Percentiles rank a stretch among this genome's conserved stretches.
Conservation (phyloP, 2,329 filamentous ascomycete genomes). For the Sporothrix dimorphospora region DNA sequence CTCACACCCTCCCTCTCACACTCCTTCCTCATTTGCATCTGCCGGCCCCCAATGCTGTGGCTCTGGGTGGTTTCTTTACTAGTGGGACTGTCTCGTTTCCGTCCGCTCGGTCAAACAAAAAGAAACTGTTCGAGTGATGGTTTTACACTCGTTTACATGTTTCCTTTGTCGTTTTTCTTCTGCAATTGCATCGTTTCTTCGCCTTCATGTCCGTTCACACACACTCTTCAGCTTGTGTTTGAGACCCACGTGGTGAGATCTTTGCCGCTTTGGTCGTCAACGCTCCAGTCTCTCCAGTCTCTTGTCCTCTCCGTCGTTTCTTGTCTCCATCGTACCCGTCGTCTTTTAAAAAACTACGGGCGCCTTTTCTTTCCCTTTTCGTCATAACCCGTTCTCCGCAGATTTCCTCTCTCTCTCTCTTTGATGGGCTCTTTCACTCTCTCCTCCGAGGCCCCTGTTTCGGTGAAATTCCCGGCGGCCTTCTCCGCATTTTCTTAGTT, state of each 20-base stretch:
- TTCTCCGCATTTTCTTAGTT: slow-evolving; percentile 25
- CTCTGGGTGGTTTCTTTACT: background rate
- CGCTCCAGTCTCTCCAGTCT: background rate
- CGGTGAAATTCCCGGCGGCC: slow-evolving; percentile 22
- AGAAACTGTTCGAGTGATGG: background rate
- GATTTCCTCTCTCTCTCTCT: background rate
- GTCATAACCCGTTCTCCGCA: slow-evolving; percentile 17
- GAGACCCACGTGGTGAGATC: background rate
- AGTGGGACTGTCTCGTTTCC: background rate
- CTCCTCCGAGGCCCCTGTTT: background rate
- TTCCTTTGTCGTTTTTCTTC: background rate
- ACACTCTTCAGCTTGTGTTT: background rate
- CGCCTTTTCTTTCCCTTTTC: slow-evolving; percentile 30
- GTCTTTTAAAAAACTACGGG: background rate
- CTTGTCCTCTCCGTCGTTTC: background rate
- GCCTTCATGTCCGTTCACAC: background rate
- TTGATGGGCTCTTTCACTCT: background rate
- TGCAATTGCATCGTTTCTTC: background rate
- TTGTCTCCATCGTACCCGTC: background rate
- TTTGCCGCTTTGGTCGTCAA: background rate
- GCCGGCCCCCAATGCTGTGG: slow-evolving; percentile 15
- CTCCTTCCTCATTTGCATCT: slow-evolving; percentile 12
- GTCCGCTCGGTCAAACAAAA: slow-evolving; percentile 7
- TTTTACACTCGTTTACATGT: background rate
- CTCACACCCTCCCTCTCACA: background rate